These are phyloP conservation scores for Eurotiales sp. DNA, from an alignment of 2,329 filamentous ascomycete genomes.

Conservation along the genomic window DNA sequence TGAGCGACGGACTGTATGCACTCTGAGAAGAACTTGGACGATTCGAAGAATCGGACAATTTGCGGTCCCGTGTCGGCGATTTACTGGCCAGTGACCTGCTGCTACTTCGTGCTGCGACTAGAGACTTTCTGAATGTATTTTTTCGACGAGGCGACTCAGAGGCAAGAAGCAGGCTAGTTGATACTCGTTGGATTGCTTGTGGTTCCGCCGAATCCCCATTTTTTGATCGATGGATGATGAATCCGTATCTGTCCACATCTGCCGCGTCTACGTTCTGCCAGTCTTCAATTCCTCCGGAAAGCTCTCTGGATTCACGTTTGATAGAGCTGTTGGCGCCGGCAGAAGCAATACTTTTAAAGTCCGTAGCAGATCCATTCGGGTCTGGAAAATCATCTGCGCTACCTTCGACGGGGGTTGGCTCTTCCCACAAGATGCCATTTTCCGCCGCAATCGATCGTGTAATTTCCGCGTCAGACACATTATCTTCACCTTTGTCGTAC, in stretches of 20 bases:
- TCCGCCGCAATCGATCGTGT: slow-evolving; percentile 34
- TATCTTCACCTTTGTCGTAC: slow-evolving; percentile 60
- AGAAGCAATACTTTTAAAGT: slow-evolving; percentile 27
- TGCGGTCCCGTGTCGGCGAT: slow-evolving; percentile 32
- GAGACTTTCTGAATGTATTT: slow-evolving; percentile 48
- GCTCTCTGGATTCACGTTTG: slow-evolving; percentile 52
- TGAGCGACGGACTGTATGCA: slow-evolving; percentile 39
- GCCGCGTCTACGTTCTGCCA: slow-evolving; percentile 59
- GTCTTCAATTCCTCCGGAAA: slow-evolving; percentile 62
- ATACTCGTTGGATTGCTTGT: slow-evolving; percentile 54
- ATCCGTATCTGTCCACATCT: slow-evolving; percentile 63
- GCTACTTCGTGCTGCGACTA: slow-evolving; percentile 45
- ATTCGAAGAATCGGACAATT: slow-evolving; percentile 41
- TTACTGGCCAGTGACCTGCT: slow-evolving; percentile 41
- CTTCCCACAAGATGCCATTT: slow-evolving; percentile 40
- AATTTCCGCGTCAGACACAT: slow-evolving; percentile 42
- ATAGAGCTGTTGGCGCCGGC: slow-evolving; percentile 33
- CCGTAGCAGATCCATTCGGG: slow-evolving; percentile 24
- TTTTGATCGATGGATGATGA: slow-evolving; percentile 48
- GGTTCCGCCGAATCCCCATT: slow-evolving; percentile 26
- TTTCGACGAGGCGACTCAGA: slow-evolving; percentile 54
- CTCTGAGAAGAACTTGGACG: slow-evolving; percentile 47
- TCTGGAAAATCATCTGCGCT: slow-evolving; percentile 24
- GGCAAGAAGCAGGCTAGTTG: slow-evolving; percentile 56
- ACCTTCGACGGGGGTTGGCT: slow-evolving; percentile 27